phyloP scores from a whole-genome alignment of 345 rosid genomes.

The Linum usitatissimum region DNA sequence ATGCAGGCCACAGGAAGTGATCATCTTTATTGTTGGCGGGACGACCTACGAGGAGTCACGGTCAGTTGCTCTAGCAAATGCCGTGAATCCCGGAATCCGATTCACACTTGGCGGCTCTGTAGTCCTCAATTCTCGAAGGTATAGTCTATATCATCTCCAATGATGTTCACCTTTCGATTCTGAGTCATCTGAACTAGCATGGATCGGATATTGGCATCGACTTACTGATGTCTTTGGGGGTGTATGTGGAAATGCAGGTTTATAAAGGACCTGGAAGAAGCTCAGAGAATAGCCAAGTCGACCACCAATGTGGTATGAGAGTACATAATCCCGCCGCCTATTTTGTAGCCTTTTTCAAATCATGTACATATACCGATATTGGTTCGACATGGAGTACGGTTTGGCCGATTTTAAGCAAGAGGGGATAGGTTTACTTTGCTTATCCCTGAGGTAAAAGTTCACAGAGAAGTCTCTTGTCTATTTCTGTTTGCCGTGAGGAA shows the following conservation, averaged over 20 bases:
- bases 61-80: slow-evolving; percentile 66
- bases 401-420: too few relatives aligned
- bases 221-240: not conserved
- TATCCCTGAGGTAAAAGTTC: too few relatives aligned
- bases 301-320: slow-evolving; percentile 43
- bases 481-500: too few relatives aligned
- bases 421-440: too few relatives aligned
- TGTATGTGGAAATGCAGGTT: slow-evolving; percentile 35
- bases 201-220: not conserved
- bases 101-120: slow-evolving; percentile 78
- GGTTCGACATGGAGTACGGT: slow-evolving; percentile 1
- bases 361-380: slow-evolving; percentile 13
- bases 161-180: not conserved
- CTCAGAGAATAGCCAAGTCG: slow-evolving; percentile 54
- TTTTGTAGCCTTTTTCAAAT: slow-evolving; percentile 7
- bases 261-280: slow-evolving; percentile 76
- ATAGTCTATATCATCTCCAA: slow-evolving; percentile 1
- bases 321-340: not conserved
- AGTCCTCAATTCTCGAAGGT: slow-evolving; percentile 83
- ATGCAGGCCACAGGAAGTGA: slow-evolving; percentile 84
- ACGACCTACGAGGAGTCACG: slow-evolving; percentile 96
- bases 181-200: not conserved
- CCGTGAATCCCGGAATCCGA: slow-evolving; percentile 68
- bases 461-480: too few relatives aligned
- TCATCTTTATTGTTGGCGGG: slow-evolving; percentile 89